These are phyloP conservation scores for Russula sp. DNA, from an alignment of 768 basidiomycete genomes.

Conservation along the genomic window DNA sequence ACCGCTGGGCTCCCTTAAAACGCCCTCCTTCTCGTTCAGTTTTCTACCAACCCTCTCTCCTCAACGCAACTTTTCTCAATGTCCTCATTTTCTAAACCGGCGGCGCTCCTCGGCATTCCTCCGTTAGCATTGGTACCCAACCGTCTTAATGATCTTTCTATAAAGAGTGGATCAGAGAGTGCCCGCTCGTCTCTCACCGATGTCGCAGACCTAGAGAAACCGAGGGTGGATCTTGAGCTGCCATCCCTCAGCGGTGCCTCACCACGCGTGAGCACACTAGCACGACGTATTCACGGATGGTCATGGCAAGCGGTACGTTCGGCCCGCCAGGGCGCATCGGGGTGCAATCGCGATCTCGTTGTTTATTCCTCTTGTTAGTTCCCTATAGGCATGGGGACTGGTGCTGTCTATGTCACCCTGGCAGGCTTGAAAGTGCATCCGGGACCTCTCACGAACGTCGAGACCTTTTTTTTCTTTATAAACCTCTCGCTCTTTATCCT, in stretches of 20 bases:
- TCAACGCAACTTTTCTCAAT: neutral
- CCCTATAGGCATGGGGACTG: slow-evolving; percentile 50
- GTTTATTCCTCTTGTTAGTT: slow-evolving; percentile 37
- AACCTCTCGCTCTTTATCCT: slow-evolving; percentile 46
- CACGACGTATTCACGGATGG: slow-evolving; percentile 50
- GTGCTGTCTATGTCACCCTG: slow-evolving; percentile 49
- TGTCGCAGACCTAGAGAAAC: neutral
- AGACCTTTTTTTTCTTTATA: slow-evolving; percentile 48
- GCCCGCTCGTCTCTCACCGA: neutral
- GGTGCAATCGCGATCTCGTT: neutral
- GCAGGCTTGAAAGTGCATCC: slow-evolving; percentile 42
- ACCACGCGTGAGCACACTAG: slow-evolving; percentile 36
- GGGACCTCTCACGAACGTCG: slow-evolving; percentile 37
- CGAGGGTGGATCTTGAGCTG: neutral
- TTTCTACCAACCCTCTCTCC: neutral
- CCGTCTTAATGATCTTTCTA: neutral
- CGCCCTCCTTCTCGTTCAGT: neutral
- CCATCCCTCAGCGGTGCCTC: neutral
- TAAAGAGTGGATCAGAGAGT: neutral
- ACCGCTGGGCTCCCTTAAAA: slow-evolving; percentile 10
- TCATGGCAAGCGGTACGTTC: slow-evolving; percentile 49
- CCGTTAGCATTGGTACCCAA: neutral
- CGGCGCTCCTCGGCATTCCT: neutral
- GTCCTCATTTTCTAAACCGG: neutral
- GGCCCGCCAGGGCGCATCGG: neutral